Conservation (phyloP, 192 early-diverging fungal species). For the Rhizoclosmatium sp. region DNA sequence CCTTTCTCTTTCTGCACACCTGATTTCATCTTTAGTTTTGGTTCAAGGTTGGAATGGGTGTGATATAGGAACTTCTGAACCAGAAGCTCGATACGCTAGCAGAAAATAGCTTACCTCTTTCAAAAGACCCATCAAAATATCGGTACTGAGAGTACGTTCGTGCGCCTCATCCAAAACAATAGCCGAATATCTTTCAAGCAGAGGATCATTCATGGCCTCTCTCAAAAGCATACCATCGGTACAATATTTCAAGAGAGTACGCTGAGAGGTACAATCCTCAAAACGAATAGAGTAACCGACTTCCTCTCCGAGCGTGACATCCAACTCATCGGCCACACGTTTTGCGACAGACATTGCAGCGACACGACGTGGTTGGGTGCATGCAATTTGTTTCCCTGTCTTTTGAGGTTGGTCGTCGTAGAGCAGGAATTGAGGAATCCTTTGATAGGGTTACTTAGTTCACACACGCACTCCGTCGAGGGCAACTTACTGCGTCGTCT, state of each 20-base stretch:
- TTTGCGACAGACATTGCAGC: slow-evolving; percentile 99
- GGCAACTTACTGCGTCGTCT: slow-evolving; percentile 90
- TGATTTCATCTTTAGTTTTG: slow-evolving; percentile 10
- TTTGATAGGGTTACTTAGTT: slow-evolving; percentile 28
- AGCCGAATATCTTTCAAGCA: slow-evolving; percentile 87
- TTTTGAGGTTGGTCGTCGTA: slow-evolving; percentile 88
- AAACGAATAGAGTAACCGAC: slow-evolving; percentile 99
- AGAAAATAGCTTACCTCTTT: slow-evolving; percentile 72
- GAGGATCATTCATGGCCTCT: slow-evolving; percentile 95
- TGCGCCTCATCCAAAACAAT: slow-evolving; percentile 99
- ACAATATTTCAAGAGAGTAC: slow-evolving; percentile 94
- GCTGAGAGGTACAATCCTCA: slow-evolving; percentile 88
- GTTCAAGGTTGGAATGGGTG: background rate
- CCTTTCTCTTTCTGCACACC: slow-evolving; percentile 75
- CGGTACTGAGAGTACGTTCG: slow-evolving; percentile 94
- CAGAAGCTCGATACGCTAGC: background rate
- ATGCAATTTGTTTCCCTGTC: slow-evolving; percentile 92
- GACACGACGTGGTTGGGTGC: slow-evolving; percentile 98
- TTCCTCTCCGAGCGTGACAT: slow-evolving; percentile 90
- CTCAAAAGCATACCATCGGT: slow-evolving; percentile 99
- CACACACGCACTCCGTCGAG: background rate
- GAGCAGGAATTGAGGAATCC: slow-evolving; percentile 95
- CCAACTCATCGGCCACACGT: slow-evolving; percentile 98
- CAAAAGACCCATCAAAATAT: slow-evolving; percentile 98
- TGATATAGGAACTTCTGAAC: background rate